Conservation (phyloP, 1,139 yeast genomes). For the Debaryomyces subglobosus region DNA sequence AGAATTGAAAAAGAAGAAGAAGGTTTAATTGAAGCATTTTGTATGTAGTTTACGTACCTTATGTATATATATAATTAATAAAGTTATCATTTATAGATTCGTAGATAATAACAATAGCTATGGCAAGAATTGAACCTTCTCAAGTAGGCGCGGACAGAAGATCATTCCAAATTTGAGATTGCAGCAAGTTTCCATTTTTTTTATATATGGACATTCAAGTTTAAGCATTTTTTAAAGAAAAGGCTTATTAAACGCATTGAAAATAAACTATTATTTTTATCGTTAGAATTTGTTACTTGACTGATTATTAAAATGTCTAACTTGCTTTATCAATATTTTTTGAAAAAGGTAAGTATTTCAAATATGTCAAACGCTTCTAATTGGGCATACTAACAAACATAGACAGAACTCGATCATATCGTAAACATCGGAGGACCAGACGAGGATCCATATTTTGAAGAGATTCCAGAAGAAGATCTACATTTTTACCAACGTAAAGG, state of each 20-base stretch:
- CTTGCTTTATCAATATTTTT: slow-evolving; percentile 34
- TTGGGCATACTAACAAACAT: slow-evolving; percentile 8
- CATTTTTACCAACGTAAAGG: slow-evolving; percentile 52
- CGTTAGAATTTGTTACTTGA: not conserved
- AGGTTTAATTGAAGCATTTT: slow-evolving; percentile 6
- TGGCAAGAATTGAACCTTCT: not conserved
- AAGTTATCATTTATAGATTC: not conserved
- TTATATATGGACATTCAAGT: not conserved
- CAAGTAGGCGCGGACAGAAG: slow-evolving; percentile 3
- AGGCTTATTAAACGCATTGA: not conserved
- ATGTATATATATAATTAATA: not conserved
- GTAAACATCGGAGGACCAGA: slow-evolving; percentile 32
- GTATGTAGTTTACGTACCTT: not conserved
- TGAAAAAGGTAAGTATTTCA: slow-evolving; percentile 40
- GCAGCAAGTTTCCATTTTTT: slow-evolving; percentile 1
- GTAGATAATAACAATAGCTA: not conserved
- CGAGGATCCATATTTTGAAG: slow-evolving; percentile 51
- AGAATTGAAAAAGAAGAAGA: slow-evolving; percentile 29
- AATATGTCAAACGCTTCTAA: not conserved
- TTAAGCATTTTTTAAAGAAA: not conserved
- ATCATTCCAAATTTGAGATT: not conserved
- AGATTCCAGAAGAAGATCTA: slow-evolving; percentile 50
- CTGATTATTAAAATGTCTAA: slow-evolving; percentile 22
- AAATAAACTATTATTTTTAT: not conserved
- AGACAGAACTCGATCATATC: slow-evolving; percentile 43